Base-by-base conservation (phyloP, 2,329 filamentous ascomycete genomes). In the Acrocalymma vagum region DNA sequence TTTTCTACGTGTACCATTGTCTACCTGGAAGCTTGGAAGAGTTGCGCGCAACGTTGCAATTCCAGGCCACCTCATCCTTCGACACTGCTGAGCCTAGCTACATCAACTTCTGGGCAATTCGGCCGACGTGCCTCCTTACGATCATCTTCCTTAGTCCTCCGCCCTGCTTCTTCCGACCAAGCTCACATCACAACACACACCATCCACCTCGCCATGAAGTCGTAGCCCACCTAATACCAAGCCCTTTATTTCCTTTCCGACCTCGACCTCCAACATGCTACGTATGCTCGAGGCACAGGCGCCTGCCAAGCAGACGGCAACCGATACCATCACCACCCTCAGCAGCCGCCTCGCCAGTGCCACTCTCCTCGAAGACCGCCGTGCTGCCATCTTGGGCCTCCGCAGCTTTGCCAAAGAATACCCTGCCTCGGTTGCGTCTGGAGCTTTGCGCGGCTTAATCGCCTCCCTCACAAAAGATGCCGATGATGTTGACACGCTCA, bases 391-490 rank as follows among this genome's bases (percentile, higher is more conserved):
- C 31, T 82, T 95, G 20, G 94, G 94, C 13, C 78, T 99, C 24
- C 84, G 95, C 58, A 96, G 92, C 73, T 97, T 99, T 70, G 90
- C 94, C 27, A 97, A 97, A 72, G 86, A 95, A 48, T 97, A 93
- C 60, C 95, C 94, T 24, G 95, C 95, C 10, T 95, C 92, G 6
- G 94, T 99, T 23, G 90, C 95, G 2, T 96, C 92, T 4, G 92
- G 91, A 25, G 90, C 92, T n/a, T 76, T 99, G 31, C 83, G 93
- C 49, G 90, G 88, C 41, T 78, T 99, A 41, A 97, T 99, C 54
- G 84, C 83, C 9, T 90, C 88, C 58, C 75, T 99, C 37, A 84
- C 84, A 54, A 91, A 90, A 65, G 94, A 99, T 80, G 84, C 84
- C 45, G 90, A 95, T 66, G 94, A 99, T 79, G 87, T 96, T 42